Percentiles rank a stretch among this genome's conserved stretches.
Conservation (phyloP, 2,329 filamentous ascomycete genomes). For the Hypomyces perniciosus region DNA sequence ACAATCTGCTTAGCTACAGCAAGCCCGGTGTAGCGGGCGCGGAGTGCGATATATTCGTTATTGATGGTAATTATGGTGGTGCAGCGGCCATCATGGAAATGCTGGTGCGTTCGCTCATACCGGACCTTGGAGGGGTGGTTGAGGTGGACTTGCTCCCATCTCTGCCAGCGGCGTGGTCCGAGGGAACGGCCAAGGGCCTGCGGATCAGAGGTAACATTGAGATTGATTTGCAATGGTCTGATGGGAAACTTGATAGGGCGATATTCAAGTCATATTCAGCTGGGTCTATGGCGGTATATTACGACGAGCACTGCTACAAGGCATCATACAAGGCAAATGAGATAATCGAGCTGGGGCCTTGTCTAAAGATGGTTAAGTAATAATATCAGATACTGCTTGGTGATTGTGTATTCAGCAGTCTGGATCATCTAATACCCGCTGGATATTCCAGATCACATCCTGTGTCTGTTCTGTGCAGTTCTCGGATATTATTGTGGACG, state of each 20-base stretch:
- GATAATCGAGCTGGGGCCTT: conserved; percentile 5
- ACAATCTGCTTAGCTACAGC: conserved; percentile 12
- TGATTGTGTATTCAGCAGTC: too few species aligned
- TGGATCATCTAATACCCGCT: too few species aligned
- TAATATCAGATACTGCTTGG: too few species aligned
- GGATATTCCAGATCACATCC: too few species aligned
- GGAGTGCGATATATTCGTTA: conserved; percentile 8
- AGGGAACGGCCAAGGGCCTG: conserved; percentile 5
- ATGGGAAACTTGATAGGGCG: conserved; percentile 2
- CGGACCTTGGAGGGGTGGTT: conserved; percentile 1
- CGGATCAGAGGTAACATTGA: conserved; percentile 4
- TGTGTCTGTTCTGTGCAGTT: too few species aligned
- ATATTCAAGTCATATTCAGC: conserved; percentile 1
- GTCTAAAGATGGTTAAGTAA: conserved; percentile 4
- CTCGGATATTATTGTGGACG: too few species aligned
- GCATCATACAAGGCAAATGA: conserved; percentile 2
- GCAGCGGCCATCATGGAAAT: conserved; percentile 11
- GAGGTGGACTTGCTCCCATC: conserved; percentile 10
- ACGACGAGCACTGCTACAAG: conserved; percentile 2
- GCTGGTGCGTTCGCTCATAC: conserved; percentile 9
- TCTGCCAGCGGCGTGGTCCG: conserved; percentile 6
- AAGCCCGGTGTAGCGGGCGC: conserved; percentile 9
- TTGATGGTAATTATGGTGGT: conserved; percentile 10
- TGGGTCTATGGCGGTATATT: conserved; percentile 4
- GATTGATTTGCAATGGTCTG: conserved; percentile 2